Conservation (phyloP, 1,284 basidiomycete genomes). For the Ustilago nuda region DNA sequence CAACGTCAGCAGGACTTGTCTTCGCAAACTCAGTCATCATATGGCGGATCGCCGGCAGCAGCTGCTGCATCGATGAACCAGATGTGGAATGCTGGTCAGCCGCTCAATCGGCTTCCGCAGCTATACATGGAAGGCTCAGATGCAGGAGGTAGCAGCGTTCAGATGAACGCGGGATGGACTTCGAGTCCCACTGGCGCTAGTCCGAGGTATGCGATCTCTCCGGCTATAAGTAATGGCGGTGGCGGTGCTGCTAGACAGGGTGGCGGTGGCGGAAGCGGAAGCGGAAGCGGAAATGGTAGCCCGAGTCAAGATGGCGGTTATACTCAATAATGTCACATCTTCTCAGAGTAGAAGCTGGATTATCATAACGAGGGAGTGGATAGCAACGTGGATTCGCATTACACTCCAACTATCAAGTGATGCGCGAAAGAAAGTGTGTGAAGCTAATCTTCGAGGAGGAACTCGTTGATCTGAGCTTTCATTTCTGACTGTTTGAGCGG, state of each 20-base stretch:
- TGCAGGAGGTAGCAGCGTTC: neutral
- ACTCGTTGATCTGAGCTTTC: conserved; percentile 44
- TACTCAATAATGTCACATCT: conserved; percentile 2
- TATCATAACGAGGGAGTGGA: neutral
- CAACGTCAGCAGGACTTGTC: neutral
- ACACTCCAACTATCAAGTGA: neutral
- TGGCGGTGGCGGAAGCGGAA: conserved; percentile 5
- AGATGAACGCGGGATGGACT: conserved; percentile 18
- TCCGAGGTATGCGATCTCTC: conserved; percentile 9
- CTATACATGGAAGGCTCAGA: conserved; percentile 7
- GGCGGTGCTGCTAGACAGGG: neutral
- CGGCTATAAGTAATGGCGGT: neutral
- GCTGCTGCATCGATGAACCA: conserved; percentile 21
- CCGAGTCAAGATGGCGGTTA: conserved; percentile 16
- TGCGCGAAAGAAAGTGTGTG: neutral
- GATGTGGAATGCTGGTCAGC: conserved; percentile 26
- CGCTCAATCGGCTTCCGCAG: conserved; percentile 13
- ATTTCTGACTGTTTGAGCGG: conserved; percentile 36
- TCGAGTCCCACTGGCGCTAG: conserved; percentile 16
- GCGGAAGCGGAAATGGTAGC: conserved; percentile 14
- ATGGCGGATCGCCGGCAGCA: conserved; percentile 17
- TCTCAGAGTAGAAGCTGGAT: neutral
- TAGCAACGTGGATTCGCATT: neutral
- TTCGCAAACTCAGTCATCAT: neutral
- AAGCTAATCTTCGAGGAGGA: conserved; percentile 31